Base-by-base conservation (phyloP, 176 grass and related monocot species). In the Juncus inflexus region DNA sequence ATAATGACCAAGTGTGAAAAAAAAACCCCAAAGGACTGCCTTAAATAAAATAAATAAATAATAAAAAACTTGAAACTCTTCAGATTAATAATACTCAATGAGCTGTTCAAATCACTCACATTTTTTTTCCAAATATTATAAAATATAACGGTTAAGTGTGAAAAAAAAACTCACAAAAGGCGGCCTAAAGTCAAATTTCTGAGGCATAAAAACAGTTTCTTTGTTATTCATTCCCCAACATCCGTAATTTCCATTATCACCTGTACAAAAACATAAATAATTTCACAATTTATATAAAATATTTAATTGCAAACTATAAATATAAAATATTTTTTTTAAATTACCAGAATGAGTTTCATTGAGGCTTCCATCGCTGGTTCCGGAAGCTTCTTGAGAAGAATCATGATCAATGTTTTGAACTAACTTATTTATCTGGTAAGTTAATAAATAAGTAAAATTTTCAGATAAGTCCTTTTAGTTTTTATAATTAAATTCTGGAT, bases 341-440 rank as follows among this genome's bases (percentile, higher is more conserved):
- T 11, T 90, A 99, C 95, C 95, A 64, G 89, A 90, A 62, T 90
- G 85, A 36, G 61, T 58, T 64, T 84, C 86, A 60, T 82, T 79
- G 60, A 70, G 69, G 80, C 73, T 90, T 64, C 73, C 73, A 37
- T 90, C 80, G 54, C 83, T 94, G 65, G 65, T 72, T 82, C 70
- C 83, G 7, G 94, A 86, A 67, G 72, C 78, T 79, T 89, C 85
- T 78, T 84, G 89, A 15, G 74, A 78, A 3, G 72, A 78, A 54
- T 94, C 81, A 42, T 12, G 76, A 40, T 80, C 50, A 35, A 81
- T 73, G 61, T 77, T 73, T 60, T 74, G 53, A 64, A 70, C 76
- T 78, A 66, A 66, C 67, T 86, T 70, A 50, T 79, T 80, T 55
- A 60, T 69, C 66, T 74, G 80, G 70, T 56, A 63, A 45, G 50